Evolutionary conservation across 2,329 filamentous ascomycete genomes (phyloP).

Genomic region (Coniochaeta prunicola): DNA sequence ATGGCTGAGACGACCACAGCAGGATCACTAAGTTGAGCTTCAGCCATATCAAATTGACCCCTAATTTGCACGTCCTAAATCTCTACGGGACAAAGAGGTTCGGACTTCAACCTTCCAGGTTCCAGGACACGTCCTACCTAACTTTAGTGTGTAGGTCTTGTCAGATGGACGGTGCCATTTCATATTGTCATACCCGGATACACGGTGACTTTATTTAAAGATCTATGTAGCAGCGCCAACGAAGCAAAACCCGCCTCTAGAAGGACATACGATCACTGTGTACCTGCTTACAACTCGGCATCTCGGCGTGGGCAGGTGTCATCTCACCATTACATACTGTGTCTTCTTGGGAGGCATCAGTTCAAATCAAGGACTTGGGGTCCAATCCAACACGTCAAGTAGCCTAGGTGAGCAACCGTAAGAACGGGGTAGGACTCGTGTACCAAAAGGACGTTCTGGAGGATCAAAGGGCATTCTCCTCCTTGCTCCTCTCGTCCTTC

Average conservation of each 20-base stretch:
- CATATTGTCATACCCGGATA: background rate
- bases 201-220: background rate
- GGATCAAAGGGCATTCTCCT: background rate
- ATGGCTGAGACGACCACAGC: no score
- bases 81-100: no score
- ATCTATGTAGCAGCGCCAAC: background rate
- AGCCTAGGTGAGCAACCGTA: background rate
- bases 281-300: background rate
- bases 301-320: background rate
- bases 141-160: no score
- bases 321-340: background rate
- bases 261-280: background rate
- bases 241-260: background rate
- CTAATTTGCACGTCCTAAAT: no score
- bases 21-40: background rate
- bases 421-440: background rate
- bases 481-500: background rate
- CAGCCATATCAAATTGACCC: background rate
- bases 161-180: background rate
- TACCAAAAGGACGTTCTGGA: background rate
- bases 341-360: background rate
- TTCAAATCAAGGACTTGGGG: background rate
- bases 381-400: background rate
- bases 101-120: no score
- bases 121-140: no score